Base-by-base conservation (phyloP, 139 green algal genomes). In the Chlamydomonas sp. region DNA sequence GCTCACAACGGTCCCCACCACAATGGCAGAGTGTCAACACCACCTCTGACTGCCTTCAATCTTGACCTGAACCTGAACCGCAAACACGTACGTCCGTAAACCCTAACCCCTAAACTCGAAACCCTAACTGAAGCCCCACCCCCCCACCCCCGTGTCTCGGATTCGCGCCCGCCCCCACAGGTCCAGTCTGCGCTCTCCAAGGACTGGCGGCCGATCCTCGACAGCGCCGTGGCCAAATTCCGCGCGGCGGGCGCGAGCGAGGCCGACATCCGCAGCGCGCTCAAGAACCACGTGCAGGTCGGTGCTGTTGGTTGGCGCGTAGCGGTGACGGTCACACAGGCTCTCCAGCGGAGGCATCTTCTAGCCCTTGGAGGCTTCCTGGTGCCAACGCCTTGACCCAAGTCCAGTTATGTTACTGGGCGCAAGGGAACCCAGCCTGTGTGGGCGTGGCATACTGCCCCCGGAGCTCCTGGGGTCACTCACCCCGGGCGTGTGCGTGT, bases 241-340 rank as follows among this genome's bases (percentile, higher is more conserved):
- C 72, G 70, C 26, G 74, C 81, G 6, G 85, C 86, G 0, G 78
- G 76, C 1, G 91, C 84, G 72, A 48, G 69, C 8, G 78, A 87
- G 54, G 61, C 73, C 8, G 89, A 95, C 77, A 83, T 95, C 60
- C 78, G 76, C 31, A 48, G 38, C 16, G 89, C 87, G 47, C 78
- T 95, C 33, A 78, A 78, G 67, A 87, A 82, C 73, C 89, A 95
- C 78, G 72, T n/a, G n/a, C n/a, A n/a, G n/a, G n/a, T n/a, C n/a
- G 67, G 50, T 37, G 47, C 47, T 24, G 60, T 29, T 13, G 20
- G 3, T 50, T n/a, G n/a, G 20, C 16, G 30, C 3, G 3, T 31
- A 16, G 64, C 3, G 49, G 22, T 0, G 26, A 31, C 37, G 22
- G 62, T 35, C 37, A 24, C n/a, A 5, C 8, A 2, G 35, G 13